Evolutionary conservation across 2,329 filamentous ascomycete species (phyloP), one percentile per base, ranked within the genome.

Genomic region (Scedosporium minutisporum): DNA sequence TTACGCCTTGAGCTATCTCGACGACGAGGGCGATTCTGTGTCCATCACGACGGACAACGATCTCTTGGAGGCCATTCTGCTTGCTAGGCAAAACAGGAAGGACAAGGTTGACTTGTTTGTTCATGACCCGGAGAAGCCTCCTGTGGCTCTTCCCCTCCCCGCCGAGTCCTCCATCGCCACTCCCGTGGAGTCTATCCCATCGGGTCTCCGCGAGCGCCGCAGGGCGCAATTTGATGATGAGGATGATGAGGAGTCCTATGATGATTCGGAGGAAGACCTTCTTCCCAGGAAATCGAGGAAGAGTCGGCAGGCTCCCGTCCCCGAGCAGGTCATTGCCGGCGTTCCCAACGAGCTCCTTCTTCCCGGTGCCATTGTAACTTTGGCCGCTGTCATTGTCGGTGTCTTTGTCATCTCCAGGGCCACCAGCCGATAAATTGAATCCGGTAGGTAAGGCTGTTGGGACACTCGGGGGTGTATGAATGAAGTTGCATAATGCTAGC

Each of bases 21-120:
- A 99, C 72, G 93, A 97, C 69, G 95, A 99, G 72, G 93, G 95
- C 63, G 95, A 99, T 72, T 93, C 91, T 0, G 92, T 99, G 16
- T 96, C 93, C 48, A 96, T 99, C 72, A 99, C 95, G 10, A 96
- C 93, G 0, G 92, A 97, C 71, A 88, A 93, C 67, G 95, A 99
- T 72, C 83, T 99, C 51, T 77, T 95, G 2, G 95, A 99, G 75
- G 92, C 95, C 1, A 91, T 99, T 67, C 81, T 87, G 21, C 83
- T 97, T 29, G 91, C 93, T 4, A 88, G 91, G 64, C 87, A 89
- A 64, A 82, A 84, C 57, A 86, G 81, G 68, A 87, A 86, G 57
- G 95, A 97, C 68, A 99, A 99, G 81, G 95, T 99, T 21, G 95
- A 99, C 70, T 82, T 99, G 16, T 97, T 96, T 69, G 93, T 97